phyloP scores from a whole-genome alignment of 2,329 filamentous ascomycete species.

The Sporothrix curviconia region DNA sequence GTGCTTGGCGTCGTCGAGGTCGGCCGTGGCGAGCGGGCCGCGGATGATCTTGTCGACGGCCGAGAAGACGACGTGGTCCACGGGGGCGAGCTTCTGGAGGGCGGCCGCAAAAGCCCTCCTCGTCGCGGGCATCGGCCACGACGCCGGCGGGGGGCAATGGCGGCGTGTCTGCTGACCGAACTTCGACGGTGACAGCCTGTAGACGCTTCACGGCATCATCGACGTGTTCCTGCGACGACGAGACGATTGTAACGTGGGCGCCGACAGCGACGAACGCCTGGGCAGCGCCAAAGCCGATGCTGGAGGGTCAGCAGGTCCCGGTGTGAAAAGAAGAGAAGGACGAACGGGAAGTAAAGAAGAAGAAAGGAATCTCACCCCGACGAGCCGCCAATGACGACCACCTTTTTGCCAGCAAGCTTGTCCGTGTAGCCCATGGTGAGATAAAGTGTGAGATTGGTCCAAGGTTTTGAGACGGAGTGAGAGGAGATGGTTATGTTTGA shows the following conservation, averaged over 20 bases:
- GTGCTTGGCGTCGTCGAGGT: constrained; percentile 29
- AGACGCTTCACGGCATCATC: constrained; percentile 28
- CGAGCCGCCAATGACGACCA: constrained; percentile 32
- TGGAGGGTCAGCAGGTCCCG: constrained; percentile 16
- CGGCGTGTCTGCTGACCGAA: not conserved
- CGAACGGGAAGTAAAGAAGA: too few species aligned
- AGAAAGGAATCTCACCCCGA: constrained; percentile 25
- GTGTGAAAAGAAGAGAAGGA: too few species aligned
- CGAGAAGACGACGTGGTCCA: constrained; percentile 35
- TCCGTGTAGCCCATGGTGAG: constrained; percentile 21
- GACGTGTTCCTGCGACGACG: constrained; percentile 28
- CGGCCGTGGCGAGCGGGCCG: constrained; percentile 27
- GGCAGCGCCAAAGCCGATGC: constrained; percentile 36
- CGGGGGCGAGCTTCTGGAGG: constrained; percentile 27
- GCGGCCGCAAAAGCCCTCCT: constrained; percentile 27
- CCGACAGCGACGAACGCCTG: constrained; percentile 31
- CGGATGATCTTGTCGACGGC: constrained; percentile 34
- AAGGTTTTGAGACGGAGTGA: not conserved
- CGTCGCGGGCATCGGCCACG: constrained; percentile 31
- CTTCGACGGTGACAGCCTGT: constrained; percentile 9
- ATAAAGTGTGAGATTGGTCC: too few species aligned
- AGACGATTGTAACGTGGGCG: constrained; percentile 30
- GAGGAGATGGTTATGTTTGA: not conserved
- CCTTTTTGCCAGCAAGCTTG: constrained; percentile 30
- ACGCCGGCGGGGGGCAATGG: constrained; percentile 22